These are phyloP conservation scores for Skeletonema menzelii DNA, from an alignment of 108 stramenopile species.

Conservation along the genomic window DNA sequence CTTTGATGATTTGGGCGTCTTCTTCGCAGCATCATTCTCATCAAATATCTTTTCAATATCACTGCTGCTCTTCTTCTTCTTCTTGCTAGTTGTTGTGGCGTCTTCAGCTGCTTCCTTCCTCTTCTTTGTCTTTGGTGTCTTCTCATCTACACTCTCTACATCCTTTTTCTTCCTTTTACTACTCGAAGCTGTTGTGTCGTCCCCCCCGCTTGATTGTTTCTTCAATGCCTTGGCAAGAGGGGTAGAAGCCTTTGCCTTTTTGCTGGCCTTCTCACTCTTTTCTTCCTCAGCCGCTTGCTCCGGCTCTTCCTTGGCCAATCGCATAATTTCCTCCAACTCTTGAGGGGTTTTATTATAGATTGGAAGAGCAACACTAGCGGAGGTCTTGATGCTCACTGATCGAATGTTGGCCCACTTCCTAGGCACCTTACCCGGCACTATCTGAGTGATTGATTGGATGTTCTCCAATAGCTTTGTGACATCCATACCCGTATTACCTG, in stretches of 20 bases:
- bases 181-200: background rate
- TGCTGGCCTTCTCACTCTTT: slow-evolving; percentile 12
- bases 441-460: slow-evolving; percentile 55
- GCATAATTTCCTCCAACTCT: slow-evolving; percentile 62
- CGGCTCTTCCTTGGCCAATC: slow-evolving; percentile 37
- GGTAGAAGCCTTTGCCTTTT: slow-evolving; percentile 35
- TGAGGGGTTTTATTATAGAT: slow-evolving; percentile 84
- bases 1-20: slow-evolving; percentile 7
- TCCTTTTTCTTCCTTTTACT: background rate
- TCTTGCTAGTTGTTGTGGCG: background rate
- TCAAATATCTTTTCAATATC: background rate
- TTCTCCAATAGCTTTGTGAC: slow-evolving; percentile 71
- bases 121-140: slow-evolving; percentile 33
- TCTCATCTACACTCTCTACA: slow-evolving; percentile 11
- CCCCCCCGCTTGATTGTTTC: slow-evolving; percentile 58
- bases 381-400: slow-evolving; percentile 81
- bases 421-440: slow-evolving; percentile 72
- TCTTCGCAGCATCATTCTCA: slow-evolving; percentile 1
- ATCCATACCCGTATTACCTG: slow-evolving; percentile 83
- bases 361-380: slow-evolving; percentile 76
- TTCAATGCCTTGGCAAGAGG: slow-evolving; percentile 80
- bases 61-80: slow-evolving; percentile 11
- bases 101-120: slow-evolving; percentile 3
- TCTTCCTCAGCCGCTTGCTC: slow-evolving; percentile 15
- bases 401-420: slow-evolving; percentile 89